Percentiles rank a stretch among this genome's conserved stretches.
These are phyloP conservation scores for Byssochlamys sp. DNA, from an alignment of 2,329 filamentous ascomycete species.

Conservation along the genomic window DNA sequence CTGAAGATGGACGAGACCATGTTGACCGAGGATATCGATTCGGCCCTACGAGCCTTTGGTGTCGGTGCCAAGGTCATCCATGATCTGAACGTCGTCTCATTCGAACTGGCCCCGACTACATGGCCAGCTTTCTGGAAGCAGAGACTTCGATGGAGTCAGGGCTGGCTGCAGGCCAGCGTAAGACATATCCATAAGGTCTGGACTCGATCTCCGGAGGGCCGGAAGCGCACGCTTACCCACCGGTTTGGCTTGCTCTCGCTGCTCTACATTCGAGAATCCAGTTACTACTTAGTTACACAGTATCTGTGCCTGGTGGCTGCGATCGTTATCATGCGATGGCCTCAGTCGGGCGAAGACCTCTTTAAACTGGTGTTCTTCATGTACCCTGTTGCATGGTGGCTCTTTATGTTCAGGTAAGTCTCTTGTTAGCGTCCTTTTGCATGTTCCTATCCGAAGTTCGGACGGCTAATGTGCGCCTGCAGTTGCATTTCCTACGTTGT, in stretches of 20 bases:
- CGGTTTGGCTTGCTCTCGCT: slow-evolving; percentile 39
- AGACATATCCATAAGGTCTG: slow-evolving; percentile 36
- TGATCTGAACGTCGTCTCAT: slow-evolving; percentile 41
- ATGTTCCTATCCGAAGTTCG: neutral
- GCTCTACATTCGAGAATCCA: slow-evolving; percentile 37
- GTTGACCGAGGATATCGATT: slow-evolving; percentile 44
- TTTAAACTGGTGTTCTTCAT: slow-evolving; percentile 39
- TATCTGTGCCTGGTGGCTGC: slow-evolving; percentile 39
- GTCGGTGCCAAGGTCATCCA: slow-evolving; percentile 37
- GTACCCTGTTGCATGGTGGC: slow-evolving; percentile 41
- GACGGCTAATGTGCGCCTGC: neutral
- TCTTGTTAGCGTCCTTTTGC: neutral
- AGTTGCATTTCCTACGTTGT: slow-evolving; percentile 35
- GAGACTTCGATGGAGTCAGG: slow-evolving; percentile 41
- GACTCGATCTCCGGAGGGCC: slow-evolving; percentile 24
- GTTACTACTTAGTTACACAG: slow-evolving; percentile 42
- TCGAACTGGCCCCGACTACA: slow-evolving; percentile 40
- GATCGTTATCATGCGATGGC: slow-evolving; percentile 39
- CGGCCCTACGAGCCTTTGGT: slow-evolving; percentile 38
- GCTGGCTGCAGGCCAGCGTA: slow-evolving; percentile 41
- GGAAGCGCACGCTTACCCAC: slow-evolving; percentile 22
- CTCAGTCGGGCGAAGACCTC: slow-evolving; percentile 26
- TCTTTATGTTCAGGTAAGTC: slow-evolving; percentile 35
- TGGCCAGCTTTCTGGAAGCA: slow-evolving; percentile 41
- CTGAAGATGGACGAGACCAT: slow-evolving; percentile 42